Evolutionary conservation across 2,329 filamentous ascomycete species (phyloP), one percentile per base, ranked within the genome.

Genomic region (Neonectria ditissima): DNA sequence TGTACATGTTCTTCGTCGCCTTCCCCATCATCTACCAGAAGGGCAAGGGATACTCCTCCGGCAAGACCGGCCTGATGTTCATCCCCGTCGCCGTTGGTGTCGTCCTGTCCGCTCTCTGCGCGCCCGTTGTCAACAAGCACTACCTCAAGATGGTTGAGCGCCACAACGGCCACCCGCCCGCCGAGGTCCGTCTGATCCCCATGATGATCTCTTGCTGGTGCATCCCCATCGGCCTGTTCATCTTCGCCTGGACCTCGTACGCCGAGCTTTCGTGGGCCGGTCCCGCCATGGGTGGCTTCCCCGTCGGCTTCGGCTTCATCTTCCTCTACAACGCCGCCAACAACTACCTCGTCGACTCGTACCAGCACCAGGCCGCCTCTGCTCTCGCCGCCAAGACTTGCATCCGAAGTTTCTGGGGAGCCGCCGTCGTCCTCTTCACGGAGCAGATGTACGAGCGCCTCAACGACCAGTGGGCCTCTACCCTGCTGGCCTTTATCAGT

Each of bases 341-440:
- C 78, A 92, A 92, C 80, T 92, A 92, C 79, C 85, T 92, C 28
- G 86, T 88, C 75, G 86, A 88, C 76, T 84, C 84, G 16, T 88
- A 87, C 79, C 85, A 87, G 78, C 84, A 87, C 79, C 92, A 94
- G 78, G 93, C 93, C 1, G 92, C 93, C 1, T 93, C 91, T 0
- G 92, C 92, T 0, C 85, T 95, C 3, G 92, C 92, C 0, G 92
- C 92, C 41, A 95, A 95, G 83, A 95, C 92, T 0, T 94, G 89
- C 74, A 83, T 95, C 62, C 87, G 92, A 24, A 91, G 87, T 16
- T 91, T 94, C 80, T 96, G 92, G 91, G 93, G 92, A 71, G 93
- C 92, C 1, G 85, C 80, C 1, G 88, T 89, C 1, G 92, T 95
- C 0, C 84, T 97, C 1, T 96, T 96, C 79, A 95, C 92, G 0